These are phyloP conservation scores for Periconia macrospinosa DNA, from an alignment of 2,329 filamentous ascomycete species.

Conservation along the genomic window DNA sequence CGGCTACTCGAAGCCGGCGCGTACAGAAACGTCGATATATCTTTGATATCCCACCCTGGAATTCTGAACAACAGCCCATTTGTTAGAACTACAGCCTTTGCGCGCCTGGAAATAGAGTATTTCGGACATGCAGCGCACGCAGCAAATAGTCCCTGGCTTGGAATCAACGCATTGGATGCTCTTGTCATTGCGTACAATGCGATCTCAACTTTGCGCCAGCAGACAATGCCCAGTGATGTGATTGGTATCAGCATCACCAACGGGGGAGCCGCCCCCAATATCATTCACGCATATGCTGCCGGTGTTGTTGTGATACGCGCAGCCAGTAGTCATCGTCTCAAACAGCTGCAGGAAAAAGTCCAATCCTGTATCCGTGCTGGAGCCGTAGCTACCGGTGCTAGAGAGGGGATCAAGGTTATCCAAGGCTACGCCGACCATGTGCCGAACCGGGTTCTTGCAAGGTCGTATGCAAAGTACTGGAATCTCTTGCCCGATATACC, in stretches of 20 bases:
- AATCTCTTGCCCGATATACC: conserved; percentile 18
- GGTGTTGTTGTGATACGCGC: conserved; percentile 44
- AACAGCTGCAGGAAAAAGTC: conserved; percentile 35
- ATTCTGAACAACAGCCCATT: conserved; percentile 23
- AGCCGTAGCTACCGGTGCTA: conserved; percentile 55
- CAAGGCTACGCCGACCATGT: conserved; percentile 59
- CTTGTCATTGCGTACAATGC: conserved; percentile 38
- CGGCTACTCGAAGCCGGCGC: conserved; percentile 50
- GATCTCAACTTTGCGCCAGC: conserved; percentile 43
- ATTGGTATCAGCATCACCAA: conserved; percentile 38
- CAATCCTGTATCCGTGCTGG: conserved; percentile 51
- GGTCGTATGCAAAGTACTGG: conserved; percentile 34
- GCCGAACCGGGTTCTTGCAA: conserved; percentile 54
- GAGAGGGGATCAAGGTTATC: conserved; percentile 46
- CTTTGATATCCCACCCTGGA: conserved; percentile 31
- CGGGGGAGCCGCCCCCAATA: conserved; percentile 37
- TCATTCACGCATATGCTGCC: conserved; percentile 45
- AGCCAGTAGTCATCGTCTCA: conserved; percentile 25
- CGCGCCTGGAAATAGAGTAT: conserved; percentile 20
- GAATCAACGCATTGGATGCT: conserved; percentile 47
- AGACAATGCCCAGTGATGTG: conserved; percentile 44
- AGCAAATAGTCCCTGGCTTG: conserved; percentile 43
- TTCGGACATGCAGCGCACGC: conserved; percentile 40
- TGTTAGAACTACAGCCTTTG: conserved; percentile 20
- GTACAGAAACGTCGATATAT: conserved; percentile 31